phyloP scores from a whole-genome alignment of 2,329 filamentous ascomycete genomes.

The Pseudopyrenochaeta lycopersici region DNA sequence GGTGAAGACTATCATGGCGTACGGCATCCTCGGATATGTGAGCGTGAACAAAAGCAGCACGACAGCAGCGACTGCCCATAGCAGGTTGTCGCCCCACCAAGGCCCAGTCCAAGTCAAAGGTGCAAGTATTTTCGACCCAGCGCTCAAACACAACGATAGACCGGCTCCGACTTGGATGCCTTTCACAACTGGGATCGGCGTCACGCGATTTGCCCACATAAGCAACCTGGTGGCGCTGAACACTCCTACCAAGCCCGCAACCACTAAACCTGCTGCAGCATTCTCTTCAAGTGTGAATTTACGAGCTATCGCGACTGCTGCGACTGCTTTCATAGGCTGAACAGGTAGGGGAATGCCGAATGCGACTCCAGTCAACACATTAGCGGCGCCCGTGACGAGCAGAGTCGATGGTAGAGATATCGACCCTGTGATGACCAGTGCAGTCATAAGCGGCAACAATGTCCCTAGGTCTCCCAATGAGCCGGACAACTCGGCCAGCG shows the following conservation, averaged over 20 bases:
- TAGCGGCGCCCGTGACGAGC: slow-evolving; percentile 87
- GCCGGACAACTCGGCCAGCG: slow-evolving; percentile 83
- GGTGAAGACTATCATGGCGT: slow-evolving; percentile 76
- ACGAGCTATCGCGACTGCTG: slow-evolving; percentile 82
- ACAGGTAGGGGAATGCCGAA: slow-evolving; percentile 93
- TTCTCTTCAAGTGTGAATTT: slow-evolving; percentile 74
- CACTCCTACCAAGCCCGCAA: slow-evolving; percentile 75
- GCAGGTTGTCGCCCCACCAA: slow-evolving; percentile 75
- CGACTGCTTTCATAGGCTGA: slow-evolving; percentile 91
- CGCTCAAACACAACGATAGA: slow-evolving; percentile 80
- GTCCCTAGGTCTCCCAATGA: slow-evolving; percentile 90
- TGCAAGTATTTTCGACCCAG: slow-evolving; percentile 71
- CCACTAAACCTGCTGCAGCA: slow-evolving; percentile 83
- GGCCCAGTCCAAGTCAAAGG: slow-evolving; percentile 74
- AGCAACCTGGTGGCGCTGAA: slow-evolving; percentile 84
- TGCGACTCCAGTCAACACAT: slow-evolving; percentile 79
- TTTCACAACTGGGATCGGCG: slow-evolving; percentile 89
- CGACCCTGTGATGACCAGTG: slow-evolving; percentile 78
- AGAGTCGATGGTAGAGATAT: slow-evolving; percentile 86
- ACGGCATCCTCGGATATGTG: slow-evolving; percentile 73
- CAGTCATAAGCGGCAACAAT: slow-evolving; percentile 86
- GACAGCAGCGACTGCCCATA: slow-evolving; percentile 81
- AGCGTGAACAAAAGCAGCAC: slow-evolving; percentile 74
- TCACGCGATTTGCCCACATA: slow-evolving; percentile 73
- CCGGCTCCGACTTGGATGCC: slow-evolving; percentile 95